Conservation (phyloP, 768 basidiomycete species). For the Gymnopilus junonius region DNA sequence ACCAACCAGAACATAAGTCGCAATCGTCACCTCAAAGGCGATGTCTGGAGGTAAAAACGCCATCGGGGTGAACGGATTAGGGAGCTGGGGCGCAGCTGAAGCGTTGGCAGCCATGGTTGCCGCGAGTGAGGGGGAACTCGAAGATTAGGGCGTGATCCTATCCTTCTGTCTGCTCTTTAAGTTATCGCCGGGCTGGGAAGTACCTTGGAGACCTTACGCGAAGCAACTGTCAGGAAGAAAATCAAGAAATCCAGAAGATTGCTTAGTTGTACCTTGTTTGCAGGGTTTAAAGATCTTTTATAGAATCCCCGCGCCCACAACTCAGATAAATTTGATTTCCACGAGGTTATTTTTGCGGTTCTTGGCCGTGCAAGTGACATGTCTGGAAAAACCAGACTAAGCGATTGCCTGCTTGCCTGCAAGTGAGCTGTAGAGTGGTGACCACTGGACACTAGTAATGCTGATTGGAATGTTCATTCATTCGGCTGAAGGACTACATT, state of each 20-base stretch:
- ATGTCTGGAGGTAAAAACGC: slow-evolving; percentile 16
- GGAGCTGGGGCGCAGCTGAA: slow-evolving; percentile 4
- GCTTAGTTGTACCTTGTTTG: slow-evolving; percentile 7
- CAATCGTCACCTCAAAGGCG: slow-evolving; percentile 8
- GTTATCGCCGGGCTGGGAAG: slow-evolving; percentile 1
- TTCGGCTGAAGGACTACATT: background rate
- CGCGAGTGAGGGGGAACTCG: slow-evolving; percentile 7
- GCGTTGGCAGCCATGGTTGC: slow-evolving; percentile 3
- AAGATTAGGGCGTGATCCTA: background rate
- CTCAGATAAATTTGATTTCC: background rate
- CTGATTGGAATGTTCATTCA: background rate
- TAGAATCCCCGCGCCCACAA: background rate
- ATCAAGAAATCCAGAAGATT: slow-evolving; percentile 1
- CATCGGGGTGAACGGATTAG: slow-evolving; percentile 19
- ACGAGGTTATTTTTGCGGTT: background rate
- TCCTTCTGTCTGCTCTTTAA: background rate
- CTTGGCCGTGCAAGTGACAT: background rate
- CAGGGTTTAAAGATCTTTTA: slow-evolving; percentile 2
- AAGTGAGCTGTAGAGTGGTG: background rate
- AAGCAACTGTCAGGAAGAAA: slow-evolving; percentile 3
- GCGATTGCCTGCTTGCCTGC: background rate
- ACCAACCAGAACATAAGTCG: slow-evolving; percentile 12
- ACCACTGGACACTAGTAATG: background rate
- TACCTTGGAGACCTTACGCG: slow-evolving; percentile 6
- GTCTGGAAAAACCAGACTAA: background rate